Percentiles rank a stretch among this genome's conserved stretches.
Evolutionary conservation across 2,329 filamentous ascomycete species (phyloP).

Genomic region (Endothia cerciana): DNA sequence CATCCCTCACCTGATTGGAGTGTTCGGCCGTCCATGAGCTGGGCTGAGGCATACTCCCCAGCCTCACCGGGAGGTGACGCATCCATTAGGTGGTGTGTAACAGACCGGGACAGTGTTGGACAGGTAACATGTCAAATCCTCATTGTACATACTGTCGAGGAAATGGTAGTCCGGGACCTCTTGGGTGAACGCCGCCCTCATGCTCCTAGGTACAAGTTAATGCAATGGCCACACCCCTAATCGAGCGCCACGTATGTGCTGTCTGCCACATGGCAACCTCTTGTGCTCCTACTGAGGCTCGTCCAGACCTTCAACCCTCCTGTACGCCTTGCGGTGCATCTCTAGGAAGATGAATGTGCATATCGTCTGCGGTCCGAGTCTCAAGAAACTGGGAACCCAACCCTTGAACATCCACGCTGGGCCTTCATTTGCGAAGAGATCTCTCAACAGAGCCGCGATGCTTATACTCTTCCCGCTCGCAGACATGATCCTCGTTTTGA

Average conservation of each 20-base stretch:
- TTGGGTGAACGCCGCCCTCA: neutral
- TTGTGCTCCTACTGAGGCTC: constrained; percentile 35
- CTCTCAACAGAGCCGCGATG: constrained; percentile 62
- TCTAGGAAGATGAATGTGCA: constrained; percentile 87
- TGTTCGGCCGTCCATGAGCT: neutral
- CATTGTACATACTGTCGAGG: neutral
- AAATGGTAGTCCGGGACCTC: neutral
- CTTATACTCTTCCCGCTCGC: constrained; percentile 53
- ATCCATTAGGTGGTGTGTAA: too few species aligned
- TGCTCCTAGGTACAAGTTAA: neutral
- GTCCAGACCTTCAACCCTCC: constrained; percentile 52
- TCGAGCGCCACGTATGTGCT: neutral
- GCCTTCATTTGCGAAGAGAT: constrained; percentile 73
- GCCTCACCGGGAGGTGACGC: neutral
- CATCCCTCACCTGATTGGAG: neutral
- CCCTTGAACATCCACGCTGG: constrained; percentile 86
- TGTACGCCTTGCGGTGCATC: constrained; percentile 80
- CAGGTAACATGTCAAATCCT: neutral
- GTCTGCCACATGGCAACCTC: constrained; percentile 15
- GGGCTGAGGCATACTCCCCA: neutral
- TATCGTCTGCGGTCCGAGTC: constrained; percentile 78
- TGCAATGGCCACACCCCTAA: neutral
- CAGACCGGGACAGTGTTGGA: neutral
- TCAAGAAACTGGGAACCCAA: constrained; percentile 78
- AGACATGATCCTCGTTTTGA: constrained; percentile 89